Evolutionary conservation across 1,284 basidiomycete genomes (phyloP), one percentile per base, ranked within the genome.

Genomic region (Heimioporus retisporus): DNA sequence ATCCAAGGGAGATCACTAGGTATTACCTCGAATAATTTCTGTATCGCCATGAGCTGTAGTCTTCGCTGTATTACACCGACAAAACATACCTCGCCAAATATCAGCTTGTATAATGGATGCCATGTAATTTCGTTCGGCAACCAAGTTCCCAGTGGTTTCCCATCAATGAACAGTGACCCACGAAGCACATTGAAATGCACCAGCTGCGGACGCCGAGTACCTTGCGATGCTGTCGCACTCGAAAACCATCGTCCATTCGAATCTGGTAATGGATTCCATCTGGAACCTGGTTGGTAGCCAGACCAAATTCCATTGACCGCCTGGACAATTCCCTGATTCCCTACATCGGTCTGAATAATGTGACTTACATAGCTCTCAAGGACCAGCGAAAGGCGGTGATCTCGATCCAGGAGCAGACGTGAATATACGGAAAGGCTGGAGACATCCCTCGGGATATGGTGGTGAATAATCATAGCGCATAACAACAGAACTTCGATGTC

Each of bases 91-190:
- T 73, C 31, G 21, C 72, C 74, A 54, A 81, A 79, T 40, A 86
- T 66, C 0, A 76, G 68, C 2, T 50, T 40, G 56, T 82, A 88
- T 0, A 75, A 70, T 0, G 78, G 46, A 69, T 86, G 80, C 0
- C 40, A 43, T 0, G 74, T 25, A 35, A 85, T 81, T 1, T 69
- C 64, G 2, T 42, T 60, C 0, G 86, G 83, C 25, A 87, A 72
- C 42, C 80, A 75, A 16, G 23, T 15, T 54, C 81, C 80, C 4
- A 84, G 63, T 1, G 81, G 76, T 60, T 78, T 77, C 1, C 84
- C 85, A 44, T 83, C 73, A 13, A 87, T 76, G 8, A 85, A 73
- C 7, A 88, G 73, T 15, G 67, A 64, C 14, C 85, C 86, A 43
- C 78, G 71, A 7, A 86, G 65, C 1, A 86, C 46, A 61, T 88